Evolutionary conservation across 1,139 yeast species (phyloP).

Genomic region (Sugiyamaella pinicola): DNA sequence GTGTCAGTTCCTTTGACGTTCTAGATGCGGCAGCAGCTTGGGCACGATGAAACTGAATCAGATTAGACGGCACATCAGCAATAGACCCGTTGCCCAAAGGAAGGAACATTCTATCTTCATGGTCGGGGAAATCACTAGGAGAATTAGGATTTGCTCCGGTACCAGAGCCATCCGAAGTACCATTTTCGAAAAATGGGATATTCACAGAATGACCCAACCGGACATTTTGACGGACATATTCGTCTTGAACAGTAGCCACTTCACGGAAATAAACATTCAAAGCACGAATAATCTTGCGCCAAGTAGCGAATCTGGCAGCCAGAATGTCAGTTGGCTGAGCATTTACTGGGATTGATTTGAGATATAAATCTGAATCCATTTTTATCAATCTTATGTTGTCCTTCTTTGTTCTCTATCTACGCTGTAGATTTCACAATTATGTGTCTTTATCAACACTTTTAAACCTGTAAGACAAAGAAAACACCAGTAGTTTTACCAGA

Average conservation of each 20-base stretch:
- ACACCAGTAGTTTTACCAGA: too few species aligned
- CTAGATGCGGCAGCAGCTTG: constrained; percentile 67
- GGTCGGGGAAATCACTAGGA: constrained; percentile 24
- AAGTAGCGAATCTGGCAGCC: constrained; percentile 79
- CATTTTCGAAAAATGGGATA: constrained; percentile 51
- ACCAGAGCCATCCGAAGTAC: constrained; percentile 14
- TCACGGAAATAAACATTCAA: constrained; percentile 75
- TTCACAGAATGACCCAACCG: constrained; percentile 78
- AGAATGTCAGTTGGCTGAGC: constrained; percentile 84
- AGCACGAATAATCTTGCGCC: constrained; percentile 80
- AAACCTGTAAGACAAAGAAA: too few species aligned
- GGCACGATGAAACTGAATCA: constrained; percentile 72
- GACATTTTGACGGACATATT: constrained; percentile 77
- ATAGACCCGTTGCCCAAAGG: constrained; percentile 82
- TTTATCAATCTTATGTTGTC: too few species aligned
- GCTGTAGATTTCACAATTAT: too few species aligned
- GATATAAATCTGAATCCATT: constrained; percentile 17
- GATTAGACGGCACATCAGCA: constrained; percentile 75
- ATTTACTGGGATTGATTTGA: constrained; percentile 49
- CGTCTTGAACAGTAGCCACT: constrained; percentile 83
- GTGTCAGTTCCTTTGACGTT: constrained; percentile 70
- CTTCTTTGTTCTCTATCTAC: too few species aligned
- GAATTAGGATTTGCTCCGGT: background rate
- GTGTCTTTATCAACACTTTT: too few species aligned
- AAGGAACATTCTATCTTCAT: constrained; percentile 56